These are phyloP conservation scores for Colletotrichum camelliae DNA, from an alignment of 2,329 filamentous ascomycete species.

Conservation along the genomic window DNA sequence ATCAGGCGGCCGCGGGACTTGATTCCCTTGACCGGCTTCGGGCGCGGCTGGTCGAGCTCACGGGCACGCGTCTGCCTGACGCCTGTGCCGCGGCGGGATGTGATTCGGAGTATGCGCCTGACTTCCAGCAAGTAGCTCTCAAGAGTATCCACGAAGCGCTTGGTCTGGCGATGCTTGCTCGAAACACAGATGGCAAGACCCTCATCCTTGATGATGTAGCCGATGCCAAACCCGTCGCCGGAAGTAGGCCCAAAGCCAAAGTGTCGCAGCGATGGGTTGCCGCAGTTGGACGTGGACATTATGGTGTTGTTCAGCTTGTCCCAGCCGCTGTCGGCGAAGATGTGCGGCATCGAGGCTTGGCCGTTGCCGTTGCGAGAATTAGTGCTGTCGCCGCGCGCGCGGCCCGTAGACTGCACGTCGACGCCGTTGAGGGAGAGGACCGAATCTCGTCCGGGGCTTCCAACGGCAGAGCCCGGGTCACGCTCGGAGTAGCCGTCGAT, in stretches of 20 bases:
- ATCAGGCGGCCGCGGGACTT: constrained; percentile 80
- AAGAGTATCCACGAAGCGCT: constrained; percentile 85
- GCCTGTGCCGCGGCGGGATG: constrained; percentile 46
- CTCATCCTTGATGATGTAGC: constrained; percentile 98
- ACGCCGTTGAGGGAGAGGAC: constrained; percentile 46
- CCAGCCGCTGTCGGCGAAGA: constrained; percentile 91
- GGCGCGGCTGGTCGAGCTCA: constrained; percentile 52
- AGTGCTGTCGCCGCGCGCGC: constrained; percentile 58
- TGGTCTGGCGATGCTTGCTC: constrained; percentile 93
- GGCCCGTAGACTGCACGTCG: constrained; percentile 24
- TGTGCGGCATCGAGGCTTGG: constrained; percentile 66
- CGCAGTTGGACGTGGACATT: constrained; percentile 97
- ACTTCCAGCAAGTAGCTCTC: constrained; percentile 93
- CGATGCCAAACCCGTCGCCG: constrained; percentile 94
- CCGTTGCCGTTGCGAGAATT: constrained; percentile 47
- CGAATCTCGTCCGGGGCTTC: constrained; percentile 61
- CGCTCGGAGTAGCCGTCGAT: constrained; percentile 52
- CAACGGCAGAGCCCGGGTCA: constrained; percentile 49
- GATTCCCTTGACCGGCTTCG: constrained; percentile 49
- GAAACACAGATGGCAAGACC: constrained; percentile 89
- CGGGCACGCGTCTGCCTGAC: constrained; percentile 56
- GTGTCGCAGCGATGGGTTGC: constrained; percentile 91
- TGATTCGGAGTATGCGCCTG: constrained; percentile 79
- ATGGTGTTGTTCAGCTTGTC: constrained; percentile 95
- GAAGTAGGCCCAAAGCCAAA: constrained; percentile 97